phyloP scores from a whole-genome alignment of 1,284 basidiomycete species.

The Volvariella volvacea region DNA sequence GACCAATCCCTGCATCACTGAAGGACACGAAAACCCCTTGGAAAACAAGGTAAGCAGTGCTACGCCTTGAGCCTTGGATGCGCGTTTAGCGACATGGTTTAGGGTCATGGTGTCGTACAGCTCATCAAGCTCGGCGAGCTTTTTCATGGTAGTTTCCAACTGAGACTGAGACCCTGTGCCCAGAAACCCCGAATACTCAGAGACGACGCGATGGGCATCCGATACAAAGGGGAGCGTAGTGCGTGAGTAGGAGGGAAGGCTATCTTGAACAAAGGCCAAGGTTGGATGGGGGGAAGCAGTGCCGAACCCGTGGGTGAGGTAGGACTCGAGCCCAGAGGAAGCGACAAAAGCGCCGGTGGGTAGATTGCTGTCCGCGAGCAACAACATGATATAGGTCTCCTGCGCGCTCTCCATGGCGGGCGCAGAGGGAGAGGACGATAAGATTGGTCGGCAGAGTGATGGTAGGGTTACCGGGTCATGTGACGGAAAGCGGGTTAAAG shows the following conservation, averaged over 20 bases:
- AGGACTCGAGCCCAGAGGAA: constrained; percentile 90
- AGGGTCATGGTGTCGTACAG: constrained; percentile 84
- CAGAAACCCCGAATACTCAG: constrained; percentile 12
- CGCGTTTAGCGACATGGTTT: constrained; percentile 84
- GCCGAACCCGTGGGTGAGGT: constrained; percentile 79
- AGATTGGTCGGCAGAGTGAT: too few species aligned
- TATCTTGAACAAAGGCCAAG: constrained; percentile 63
- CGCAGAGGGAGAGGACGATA: constrained; percentile 4
- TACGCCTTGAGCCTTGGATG: constrained; percentile 88
- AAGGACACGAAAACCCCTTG: constrained; percentile 67
- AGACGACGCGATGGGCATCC: constrained; percentile 50
- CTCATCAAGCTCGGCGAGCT: constrained; percentile 57
- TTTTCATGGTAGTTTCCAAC: constrained; percentile 22
- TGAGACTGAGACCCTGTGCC: constrained; percentile 2
- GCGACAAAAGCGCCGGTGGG: constrained; percentile 90
- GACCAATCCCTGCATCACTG: constrained; percentile 19
- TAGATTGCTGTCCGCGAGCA: constrained; percentile 77
- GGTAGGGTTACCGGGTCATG: constrained; percentile 4
- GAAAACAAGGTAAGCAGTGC: constrained; percentile 88
- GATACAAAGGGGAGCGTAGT: constrained; percentile 74
- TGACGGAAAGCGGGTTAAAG: background rate
- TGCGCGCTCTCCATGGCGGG: constrained; percentile 25
- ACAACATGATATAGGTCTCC: constrained; percentile 61
- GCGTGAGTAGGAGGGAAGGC: constrained; percentile 67
- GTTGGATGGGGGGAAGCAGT: constrained; percentile 27